Evolutionary conservation across 129 eudicot species (phyloP).

Genomic region (Artemisia annua): DNA sequence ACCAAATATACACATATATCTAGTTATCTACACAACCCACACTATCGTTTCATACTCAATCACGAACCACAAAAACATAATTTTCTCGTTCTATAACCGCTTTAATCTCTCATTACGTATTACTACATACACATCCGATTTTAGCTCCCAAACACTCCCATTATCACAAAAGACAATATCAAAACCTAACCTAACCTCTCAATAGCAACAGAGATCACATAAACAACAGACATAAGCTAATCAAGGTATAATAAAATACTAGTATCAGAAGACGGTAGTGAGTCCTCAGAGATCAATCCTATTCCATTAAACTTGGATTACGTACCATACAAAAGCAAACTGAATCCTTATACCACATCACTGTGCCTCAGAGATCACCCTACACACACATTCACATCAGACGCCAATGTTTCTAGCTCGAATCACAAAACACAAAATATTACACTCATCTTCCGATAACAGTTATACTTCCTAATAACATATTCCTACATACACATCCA

Average conservation of each 20-base stretch:
- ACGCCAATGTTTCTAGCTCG: too few species aligned
- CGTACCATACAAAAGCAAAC: too few species aligned
- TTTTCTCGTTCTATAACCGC: too few species aligned
- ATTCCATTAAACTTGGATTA: too few species aligned
- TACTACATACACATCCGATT: not conserved
- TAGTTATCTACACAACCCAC: not conserved
- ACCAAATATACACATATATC: not conserved
- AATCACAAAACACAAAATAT: too few species aligned
- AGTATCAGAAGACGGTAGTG: too few species aligned
- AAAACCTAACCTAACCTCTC: not conserved
- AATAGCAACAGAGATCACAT: too few species aligned
- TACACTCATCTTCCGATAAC: too few species aligned
- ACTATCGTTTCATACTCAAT: not conserved
- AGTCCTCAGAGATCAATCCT: too few species aligned
- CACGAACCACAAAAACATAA: conserved; percentile 6
- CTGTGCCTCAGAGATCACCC: not conserved
- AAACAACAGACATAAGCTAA: not conserved
- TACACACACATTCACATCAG: not conserved
- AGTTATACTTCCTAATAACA: too few species aligned
- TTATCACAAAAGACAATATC: conserved; percentile 11
- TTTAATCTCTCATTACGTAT: not conserved
- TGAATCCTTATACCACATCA: too few species aligned
- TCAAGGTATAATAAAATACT: not conserved
- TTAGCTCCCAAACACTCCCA: not conserved
- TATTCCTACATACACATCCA: too few species aligned